A percentile compares a stretch with the other conserved stretches of the same genome.
These are phyloP conservation scores for Arctium minus DNA, from an alignment of 129 eudicot species.

Conservation along the genomic window DNA sequence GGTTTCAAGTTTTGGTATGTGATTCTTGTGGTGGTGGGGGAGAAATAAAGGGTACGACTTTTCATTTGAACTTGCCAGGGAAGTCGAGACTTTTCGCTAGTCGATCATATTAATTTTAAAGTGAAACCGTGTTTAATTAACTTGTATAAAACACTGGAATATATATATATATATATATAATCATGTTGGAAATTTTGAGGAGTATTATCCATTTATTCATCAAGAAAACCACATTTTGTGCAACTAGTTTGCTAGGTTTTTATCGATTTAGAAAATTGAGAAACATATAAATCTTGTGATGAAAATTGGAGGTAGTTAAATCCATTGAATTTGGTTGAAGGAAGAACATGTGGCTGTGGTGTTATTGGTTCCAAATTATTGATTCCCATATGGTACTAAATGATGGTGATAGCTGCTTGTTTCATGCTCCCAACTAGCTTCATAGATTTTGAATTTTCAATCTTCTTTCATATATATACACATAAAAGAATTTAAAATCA, in stretches of 20 bases:
- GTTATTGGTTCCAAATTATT: slow-evolving; percentile 25
- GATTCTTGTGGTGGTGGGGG: background rate
- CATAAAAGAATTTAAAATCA: no score
- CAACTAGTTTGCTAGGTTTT: background rate
- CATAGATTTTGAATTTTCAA: background rate
- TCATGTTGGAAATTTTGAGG: no score
- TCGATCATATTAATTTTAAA: background rate
- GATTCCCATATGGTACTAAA: slow-evolving; percentile 24
- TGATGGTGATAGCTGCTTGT: slow-evolving; percentile 38
- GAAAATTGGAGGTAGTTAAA: slow-evolving; percentile 4
- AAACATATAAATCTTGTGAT: slow-evolving; percentile 5
- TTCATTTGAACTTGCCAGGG: background rate
- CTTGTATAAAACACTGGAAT: no score
- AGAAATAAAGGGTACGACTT: background rate
- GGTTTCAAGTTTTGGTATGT: background rate
- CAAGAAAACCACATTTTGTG: background rate
- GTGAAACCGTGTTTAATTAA: background rate
- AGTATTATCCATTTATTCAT: background rate
- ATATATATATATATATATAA: no score
- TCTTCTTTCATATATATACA: background rate
- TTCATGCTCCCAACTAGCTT: slow-evolving; percentile 18
- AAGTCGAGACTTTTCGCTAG: background rate
- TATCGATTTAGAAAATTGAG: background rate
- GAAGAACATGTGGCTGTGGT: slow-evolving; percentile 33
- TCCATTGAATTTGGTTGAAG: slow-evolving; percentile 15